Evolutionary conservation across 2,329 filamentous ascomycete genomes (phyloP), one percentile per base, ranked within the genome.

Genomic region (Sordariomycetes sp.): DNA sequence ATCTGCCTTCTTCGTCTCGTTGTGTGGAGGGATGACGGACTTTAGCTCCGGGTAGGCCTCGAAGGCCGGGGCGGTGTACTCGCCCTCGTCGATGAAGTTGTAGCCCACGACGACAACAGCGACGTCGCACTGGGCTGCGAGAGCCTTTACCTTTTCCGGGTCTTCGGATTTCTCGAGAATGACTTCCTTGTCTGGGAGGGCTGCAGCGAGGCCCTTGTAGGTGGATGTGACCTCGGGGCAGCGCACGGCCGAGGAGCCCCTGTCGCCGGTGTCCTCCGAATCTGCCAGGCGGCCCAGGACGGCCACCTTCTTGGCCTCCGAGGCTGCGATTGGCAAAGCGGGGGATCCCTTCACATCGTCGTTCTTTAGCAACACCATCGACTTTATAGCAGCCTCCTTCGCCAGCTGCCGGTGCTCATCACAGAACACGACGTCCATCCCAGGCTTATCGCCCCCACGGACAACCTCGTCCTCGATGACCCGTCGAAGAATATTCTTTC

Each of bases 301-400:
- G 2, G 61, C 62, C 3, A 64, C 3, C 1, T 57, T 63, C 1
- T 58, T 50, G 3, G 60, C 25, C 5, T 52, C 16, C 8, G 53
- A 4, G 22, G 20, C 14, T n/a, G 40, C 6, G 1, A 65, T 48
- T 0, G 63, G 61, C 0, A 65, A 59, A 0, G 61, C 3, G 0
- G 59, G 58, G 2, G 2, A 25, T 0, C 43, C 53, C 1, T 59
- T 22, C 10, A 63, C 11, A 0, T 5, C 1, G 0, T 61, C 25
- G 32, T 65, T 65, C 61, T 62, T 63, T 8, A 65, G 51, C n/a
- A 65, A 28, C 0, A 65, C 62, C 58, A 65, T 64, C 8, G 64
- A 62, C 32, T 60, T 60, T 10, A 32, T 20, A 1, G 62, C 62
- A 1, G 59, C 59, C 34, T 64, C 63, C 4, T 54, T 24, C 0